Conservation (phyloP, 192 early-diverging fungal genomes). For the Coemansia aciculifera region DNA sequence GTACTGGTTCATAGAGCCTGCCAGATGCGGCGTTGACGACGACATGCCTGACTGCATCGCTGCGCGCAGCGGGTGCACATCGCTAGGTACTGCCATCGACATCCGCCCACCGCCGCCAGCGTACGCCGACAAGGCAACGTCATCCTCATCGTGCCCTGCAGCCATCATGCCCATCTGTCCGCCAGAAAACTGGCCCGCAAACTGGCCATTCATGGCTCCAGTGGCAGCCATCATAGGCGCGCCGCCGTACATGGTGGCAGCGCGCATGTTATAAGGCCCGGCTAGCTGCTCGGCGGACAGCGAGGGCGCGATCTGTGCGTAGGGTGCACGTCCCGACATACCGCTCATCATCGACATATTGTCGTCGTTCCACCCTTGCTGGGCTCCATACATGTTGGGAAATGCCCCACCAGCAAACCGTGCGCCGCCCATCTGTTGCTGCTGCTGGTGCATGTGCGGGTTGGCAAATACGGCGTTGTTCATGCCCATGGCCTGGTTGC, state of each 20-base stretch:
- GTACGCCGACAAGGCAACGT: conserved; percentile 48
- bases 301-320: conserved; percentile 46
- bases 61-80: conserved; percentile 54
- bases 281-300: conserved; percentile 47
- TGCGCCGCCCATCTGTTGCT: conserved; percentile 16
- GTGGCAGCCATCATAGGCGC: conserved; percentile 11
- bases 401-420: conserved; percentile 31
- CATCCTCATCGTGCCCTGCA: conserved; percentile 34
- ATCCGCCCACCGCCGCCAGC: conserved; percentile 32
- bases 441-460: conserved; percentile 15
- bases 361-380: conserved; percentile 47
- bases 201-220: conserved; percentile 11
- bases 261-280: conserved; percentile 31
- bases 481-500: conserved; percentile 55
- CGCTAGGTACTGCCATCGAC: conserved; percentile 39
- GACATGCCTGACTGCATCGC: conserved; percentile 58
- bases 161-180: conserved; percentile 17
- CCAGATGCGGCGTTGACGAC: conserved; percentile 49
- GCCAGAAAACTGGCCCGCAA: conserved; percentile 6
- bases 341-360: conserved; percentile 57
- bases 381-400: conserved; percentile 49
- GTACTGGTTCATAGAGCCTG: conserved; percentile 26
- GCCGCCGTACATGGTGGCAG: conserved; percentile 40
- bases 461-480: conserved; percentile 18
- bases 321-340: conserved; percentile 46